These are phyloP conservation scores for Hanseniaspora jakobsenii DNA, from an alignment of 805 yeast genomes.

Conservation along the genomic window DNA sequence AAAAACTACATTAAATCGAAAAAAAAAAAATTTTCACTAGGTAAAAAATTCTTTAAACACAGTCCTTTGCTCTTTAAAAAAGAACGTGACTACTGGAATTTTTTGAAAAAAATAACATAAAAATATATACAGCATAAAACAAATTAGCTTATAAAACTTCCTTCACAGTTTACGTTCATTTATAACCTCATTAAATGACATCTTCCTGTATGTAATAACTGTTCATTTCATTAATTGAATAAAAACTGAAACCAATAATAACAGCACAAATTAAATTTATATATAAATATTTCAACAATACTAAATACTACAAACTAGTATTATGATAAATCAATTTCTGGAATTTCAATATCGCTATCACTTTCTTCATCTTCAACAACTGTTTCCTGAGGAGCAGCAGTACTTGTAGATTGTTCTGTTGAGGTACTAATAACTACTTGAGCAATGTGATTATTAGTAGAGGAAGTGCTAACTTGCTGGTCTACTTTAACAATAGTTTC, in stretches of 20 bases:
- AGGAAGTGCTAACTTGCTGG: conserved; percentile 13
- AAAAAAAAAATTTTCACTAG: no score
- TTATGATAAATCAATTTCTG: conserved; percentile 20
- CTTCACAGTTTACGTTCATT: no score
- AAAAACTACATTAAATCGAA: no score
- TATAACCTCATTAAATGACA: no score
- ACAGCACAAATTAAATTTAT: background rate
- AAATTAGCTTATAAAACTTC: no score
- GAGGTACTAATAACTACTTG: conserved; percentile 4
- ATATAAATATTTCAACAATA: background rate
- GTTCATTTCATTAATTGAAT: no score
- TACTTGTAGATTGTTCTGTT: background rate
- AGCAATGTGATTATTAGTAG: background rate
- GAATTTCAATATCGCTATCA: conserved; percentile 27
- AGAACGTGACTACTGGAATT: no score
- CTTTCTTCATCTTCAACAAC: conserved; percentile 19
- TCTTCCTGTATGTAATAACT: no score
- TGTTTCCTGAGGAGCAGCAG: background rate
- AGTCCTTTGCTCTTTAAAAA: no score
- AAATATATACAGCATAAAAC: no score
- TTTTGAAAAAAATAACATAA: no score
- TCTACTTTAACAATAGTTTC: conserved; percentile 8
- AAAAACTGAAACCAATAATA: background rate
- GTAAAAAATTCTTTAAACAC: no score
- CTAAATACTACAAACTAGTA: background rate